Percentiles rank a stretch among this genome's conserved stretches.
These are phyloP conservation scores for Nevesoporus exiguus DNA, from an alignment of 768 basidiomycete genomes.

Conservation along the genomic window DNA sequence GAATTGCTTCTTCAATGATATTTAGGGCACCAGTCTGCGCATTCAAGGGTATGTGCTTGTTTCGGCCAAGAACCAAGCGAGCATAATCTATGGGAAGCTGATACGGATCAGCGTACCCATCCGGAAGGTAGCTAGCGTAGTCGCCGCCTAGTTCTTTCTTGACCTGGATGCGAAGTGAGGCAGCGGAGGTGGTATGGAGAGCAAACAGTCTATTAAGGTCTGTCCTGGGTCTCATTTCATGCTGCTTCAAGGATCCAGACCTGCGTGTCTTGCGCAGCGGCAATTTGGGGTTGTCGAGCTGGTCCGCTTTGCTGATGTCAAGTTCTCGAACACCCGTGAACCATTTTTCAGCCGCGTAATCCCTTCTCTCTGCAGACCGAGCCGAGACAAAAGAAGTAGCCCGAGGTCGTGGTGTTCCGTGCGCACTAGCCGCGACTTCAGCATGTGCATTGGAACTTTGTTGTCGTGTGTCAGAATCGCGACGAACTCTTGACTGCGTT, in stretches of 20 bases:
- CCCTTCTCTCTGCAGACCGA: conserved; percentile 22
- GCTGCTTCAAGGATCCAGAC: conserved; percentile 5
- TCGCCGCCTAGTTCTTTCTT: conserved; percentile 45
- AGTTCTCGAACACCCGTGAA: conserved; percentile 20
- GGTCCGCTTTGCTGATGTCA: conserved; percentile 10
- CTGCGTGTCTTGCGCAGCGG: conserved; percentile 5
- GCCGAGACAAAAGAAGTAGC: conserved; percentile 21
- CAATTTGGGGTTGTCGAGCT: neutral
- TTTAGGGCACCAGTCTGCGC: conserved; percentile 39
- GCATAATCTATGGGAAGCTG: conserved; percentile 41
- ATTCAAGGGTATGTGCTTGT: conserved; percentile 39
- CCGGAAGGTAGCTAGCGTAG: conserved; percentile 46
- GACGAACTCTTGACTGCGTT: conserved; percentile 1
- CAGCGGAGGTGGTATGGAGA: conserved; percentile 1
- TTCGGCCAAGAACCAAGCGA: conserved; percentile 40
- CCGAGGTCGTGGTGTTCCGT: conserved; percentile 1
- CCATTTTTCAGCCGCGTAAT: conserved; percentile 24
- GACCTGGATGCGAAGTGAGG: conserved; percentile 21
- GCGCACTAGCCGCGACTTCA: neutral
- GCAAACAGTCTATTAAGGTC: conserved; percentile 22
- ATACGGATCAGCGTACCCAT: conserved; percentile 25
- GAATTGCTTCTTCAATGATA: conserved; percentile 32
- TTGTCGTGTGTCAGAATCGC: conserved; percentile 1
- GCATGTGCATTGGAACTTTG: neutral
- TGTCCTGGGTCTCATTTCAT: conserved; percentile 22